A percentile compares a stretch with the other conserved stretches of the same genome.
Evolutionary conservation across 345 rosid species (phyloP).

Genomic region (Eutrema japonicum): DNA sequence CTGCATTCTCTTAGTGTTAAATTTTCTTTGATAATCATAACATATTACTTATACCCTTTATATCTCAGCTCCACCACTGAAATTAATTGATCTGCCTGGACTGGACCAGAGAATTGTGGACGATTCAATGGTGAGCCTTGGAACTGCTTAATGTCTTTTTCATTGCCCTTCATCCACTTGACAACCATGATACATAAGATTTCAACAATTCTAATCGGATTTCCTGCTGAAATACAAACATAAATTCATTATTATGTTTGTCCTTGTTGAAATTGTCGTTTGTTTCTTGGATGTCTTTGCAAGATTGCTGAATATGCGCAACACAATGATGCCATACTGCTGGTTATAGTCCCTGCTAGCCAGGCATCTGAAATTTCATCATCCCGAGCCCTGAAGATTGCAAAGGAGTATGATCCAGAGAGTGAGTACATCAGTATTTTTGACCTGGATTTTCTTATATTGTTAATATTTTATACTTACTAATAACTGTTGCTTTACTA

Average conservation of each 20-base stretch:
- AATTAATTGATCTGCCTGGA: constrained; percentile 96
- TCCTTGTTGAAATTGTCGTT: constrained; percentile 25
- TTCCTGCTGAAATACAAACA: neutral
- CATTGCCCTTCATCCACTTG: neutral
- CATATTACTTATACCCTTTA: constrained; percentile 10
- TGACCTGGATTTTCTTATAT: neutral
- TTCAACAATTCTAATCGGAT: neutral
- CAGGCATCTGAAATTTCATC: constrained; percentile 93
- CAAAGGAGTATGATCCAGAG: constrained; percentile 91
- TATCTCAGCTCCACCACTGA: constrained; percentile 87
- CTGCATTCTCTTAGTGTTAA: constrained; percentile 6
- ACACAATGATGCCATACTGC: constrained; percentile 89
- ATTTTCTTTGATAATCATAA: constrained; percentile 16
- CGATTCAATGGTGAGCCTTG: constrained; percentile 74
- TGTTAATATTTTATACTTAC: constrained; percentile 4
- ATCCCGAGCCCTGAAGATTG: constrained; percentile 85
- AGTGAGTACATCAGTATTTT: constrained; percentile 52
- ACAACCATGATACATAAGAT: constrained; percentile 1
- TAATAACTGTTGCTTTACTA: constrained; percentile 17
- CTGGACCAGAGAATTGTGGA: constrained; percentile 94
- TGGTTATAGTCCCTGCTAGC: constrained; percentile 87
- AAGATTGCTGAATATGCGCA: constrained; percentile 80
- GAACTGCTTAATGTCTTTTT: constrained; percentile 21
- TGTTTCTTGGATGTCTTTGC: constrained; percentile 33
- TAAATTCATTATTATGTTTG: constrained; percentile 9